Conservation (phyloP, 768 basidiomycete genomes). For the Amanita polypyramis region DNA sequence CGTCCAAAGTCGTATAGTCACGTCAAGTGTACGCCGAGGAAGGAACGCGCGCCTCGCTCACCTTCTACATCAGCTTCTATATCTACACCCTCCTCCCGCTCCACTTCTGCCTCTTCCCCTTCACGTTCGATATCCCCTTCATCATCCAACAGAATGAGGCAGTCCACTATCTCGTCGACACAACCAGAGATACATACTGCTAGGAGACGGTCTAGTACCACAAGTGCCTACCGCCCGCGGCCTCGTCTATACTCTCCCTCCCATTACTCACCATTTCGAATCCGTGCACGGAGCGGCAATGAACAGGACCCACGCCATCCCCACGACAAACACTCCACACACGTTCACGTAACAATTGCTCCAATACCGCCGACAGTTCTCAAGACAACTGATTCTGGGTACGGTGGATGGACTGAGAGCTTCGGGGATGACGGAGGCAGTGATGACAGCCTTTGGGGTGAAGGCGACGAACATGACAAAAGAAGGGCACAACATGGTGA, state of each 20-base stretch:
- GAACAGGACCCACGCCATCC: slow-evolving; percentile 5
- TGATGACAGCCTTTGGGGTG: slow-evolving; percentile 20
- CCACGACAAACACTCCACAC: slow-evolving; percentile 11
- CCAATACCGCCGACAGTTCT: slow-evolving; percentile 63
- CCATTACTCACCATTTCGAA: slow-evolving; percentile 16
- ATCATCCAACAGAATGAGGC: slow-evolving; percentile 3
- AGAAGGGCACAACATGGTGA: slow-evolving; percentile 12
- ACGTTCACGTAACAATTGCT: slow-evolving; percentile 32
- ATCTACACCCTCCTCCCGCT: slow-evolving; percentile 24
- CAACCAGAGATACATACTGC: slow-evolving; percentile 4
- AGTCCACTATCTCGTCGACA: slow-evolving; percentile 5
- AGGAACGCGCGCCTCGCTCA: slow-evolving; percentile 23
- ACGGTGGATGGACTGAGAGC: slow-evolving; percentile 34
- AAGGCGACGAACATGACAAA: slow-evolving; percentile 10
- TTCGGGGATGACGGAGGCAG: slow-evolving; percentile 37
- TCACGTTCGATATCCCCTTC: slow-evolving; percentile 10
- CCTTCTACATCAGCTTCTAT: slow-evolving; percentile 33
- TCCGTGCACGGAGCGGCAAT: slow-evolving; percentile 9
- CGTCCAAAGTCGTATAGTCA: slow-evolving; percentile 23
- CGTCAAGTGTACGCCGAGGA: slow-evolving; percentile 13
- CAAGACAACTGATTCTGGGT: slow-evolving; percentile 59
- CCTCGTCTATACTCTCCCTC: slow-evolving; percentile 15
- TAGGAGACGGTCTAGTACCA: slow-evolving; percentile 13
- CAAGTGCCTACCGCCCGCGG: slow-evolving; percentile 18
- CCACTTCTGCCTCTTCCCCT: slow-evolving; percentile 9